phyloP scores from a whole-genome alignment of 768 basidiomycete genomes.

The Calocybe cyanea region DNA sequence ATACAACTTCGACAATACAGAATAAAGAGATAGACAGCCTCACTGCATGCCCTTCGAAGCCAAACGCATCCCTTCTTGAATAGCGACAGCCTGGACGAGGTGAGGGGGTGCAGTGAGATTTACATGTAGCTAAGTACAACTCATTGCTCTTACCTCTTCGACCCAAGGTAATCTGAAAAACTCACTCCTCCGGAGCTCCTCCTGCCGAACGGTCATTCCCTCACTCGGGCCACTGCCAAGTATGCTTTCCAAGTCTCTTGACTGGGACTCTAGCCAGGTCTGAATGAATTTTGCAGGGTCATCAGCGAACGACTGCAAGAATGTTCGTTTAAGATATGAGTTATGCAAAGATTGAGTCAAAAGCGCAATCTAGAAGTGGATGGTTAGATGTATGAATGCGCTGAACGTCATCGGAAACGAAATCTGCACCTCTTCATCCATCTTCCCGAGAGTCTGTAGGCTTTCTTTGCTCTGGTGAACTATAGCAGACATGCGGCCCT shows the following conservation, averaged over 20 bases:
- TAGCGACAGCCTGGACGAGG: slow-evolving; percentile 62
- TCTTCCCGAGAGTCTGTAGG: slow-evolving; percentile 55
- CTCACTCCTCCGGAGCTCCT: slow-evolving; percentile 84
- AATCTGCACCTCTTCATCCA: slow-evolving; percentile 82
- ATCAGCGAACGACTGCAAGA: slow-evolving; percentile 76
- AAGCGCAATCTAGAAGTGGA: slow-evolving; percentile 62
- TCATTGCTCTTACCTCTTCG: slow-evolving; percentile 46
- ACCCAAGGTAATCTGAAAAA: slow-evolving; percentile 94
- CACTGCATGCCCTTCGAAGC: slow-evolving; percentile 47
- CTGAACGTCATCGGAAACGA: slow-evolving; percentile 1
- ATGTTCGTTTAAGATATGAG: slow-evolving; percentile 81
- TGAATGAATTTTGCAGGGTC: slow-evolving; percentile 82
- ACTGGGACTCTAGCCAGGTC: slow-evolving; percentile 89
- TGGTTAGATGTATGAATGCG: neutral
- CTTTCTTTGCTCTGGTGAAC: slow-evolving; percentile 69
- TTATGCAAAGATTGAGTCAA: slow-evolving; percentile 84
- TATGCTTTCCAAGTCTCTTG: slow-evolving; percentile 83
- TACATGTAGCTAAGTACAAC: neutral
- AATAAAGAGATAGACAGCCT: slow-evolving; percentile 7
- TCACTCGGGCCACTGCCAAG: slow-evolving; percentile 86
- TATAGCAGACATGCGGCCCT: slow-evolving; percentile 72
- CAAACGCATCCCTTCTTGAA: slow-evolving; percentile 77
- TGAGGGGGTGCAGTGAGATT: slow-evolving; percentile 2
- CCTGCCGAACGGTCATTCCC: slow-evolving; percentile 76
- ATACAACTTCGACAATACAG: neutral